phyloP scores from a whole-genome alignment of 164 flowering plant species.

The Vitis amurensis region DNA sequence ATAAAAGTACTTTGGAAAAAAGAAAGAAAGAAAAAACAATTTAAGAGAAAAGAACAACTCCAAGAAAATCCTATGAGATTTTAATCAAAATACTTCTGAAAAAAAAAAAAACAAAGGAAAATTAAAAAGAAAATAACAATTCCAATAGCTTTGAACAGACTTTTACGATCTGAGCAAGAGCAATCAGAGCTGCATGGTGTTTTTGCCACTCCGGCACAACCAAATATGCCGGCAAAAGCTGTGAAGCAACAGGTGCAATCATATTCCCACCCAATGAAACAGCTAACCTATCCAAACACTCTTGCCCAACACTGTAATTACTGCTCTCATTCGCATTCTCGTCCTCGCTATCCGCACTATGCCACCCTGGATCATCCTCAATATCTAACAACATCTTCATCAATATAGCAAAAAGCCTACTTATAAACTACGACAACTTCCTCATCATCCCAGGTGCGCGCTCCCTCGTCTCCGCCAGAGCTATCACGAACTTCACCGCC shows the following conservation, averaged over 20 bases:
- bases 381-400: conserved; percentile 94
- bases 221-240: conserved; percentile 69
- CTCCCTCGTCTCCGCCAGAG: conserved; percentile 94
- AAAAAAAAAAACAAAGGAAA: too few relatives aligned
- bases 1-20: too few relatives aligned
- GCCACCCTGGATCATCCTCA: conserved; percentile 94
- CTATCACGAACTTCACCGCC: conserved; percentile 91
- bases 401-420: conserved; percentile 71
- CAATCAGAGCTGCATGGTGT: conserved; percentile 92
- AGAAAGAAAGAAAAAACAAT: too few relatives aligned
- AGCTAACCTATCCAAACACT: conserved; percentile 85
- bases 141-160: conserved; percentile 92
- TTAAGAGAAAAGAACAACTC: too few relatives aligned
- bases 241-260: conserved; percentile 92
- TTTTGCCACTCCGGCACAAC: conserved; percentile 99
- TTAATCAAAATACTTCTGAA: too few relatives aligned
- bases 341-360: conserved; percentile 75
- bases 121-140: not conserved
- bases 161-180: conserved; percentile 96
- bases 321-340: conserved; percentile 96
- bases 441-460: conserved; percentile 10
- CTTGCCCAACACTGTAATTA: conserved; percentile 93
- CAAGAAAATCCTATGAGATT: too few relatives aligned
- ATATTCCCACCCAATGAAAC: conserved; percentile 94
- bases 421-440: conserved; percentile 77